Evolutionary conservation across 75 land plant genomes (phyloP), one percentile per base, ranked within the genome.

Genomic region (Pseudotsuga menziesii): DNA sequence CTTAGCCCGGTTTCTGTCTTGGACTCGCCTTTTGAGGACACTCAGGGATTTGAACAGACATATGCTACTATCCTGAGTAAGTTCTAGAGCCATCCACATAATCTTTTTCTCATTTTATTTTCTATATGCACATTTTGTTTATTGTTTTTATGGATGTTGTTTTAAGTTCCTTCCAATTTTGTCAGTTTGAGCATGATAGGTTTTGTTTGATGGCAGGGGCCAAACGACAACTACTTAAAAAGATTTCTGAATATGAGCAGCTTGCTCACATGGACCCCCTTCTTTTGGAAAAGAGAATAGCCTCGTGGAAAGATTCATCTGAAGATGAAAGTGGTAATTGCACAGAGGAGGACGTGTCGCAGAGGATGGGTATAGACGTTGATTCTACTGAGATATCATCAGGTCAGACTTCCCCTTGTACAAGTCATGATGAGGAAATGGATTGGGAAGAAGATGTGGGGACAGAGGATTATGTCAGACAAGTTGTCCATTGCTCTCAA

Each of bases 1-100:
- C 72, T 39, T 6, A 69, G 72, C 20, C 72, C 72, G 1, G 20
- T 69, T 69, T 69, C 72, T 69, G 52, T 69, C n/a, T 41, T 69
- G 23, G 72, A 39, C 52, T 41, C 72, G 0, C 48, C 52, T 29
- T 63, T 63, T 29, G 67, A 63, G 64, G 67, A 29, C 72, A 39
- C 9, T 39, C 48, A n/a, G 0, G 4, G n/a, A 0, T 67, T 35
- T 67, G 52, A 69, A 69, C 12, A 67, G 39, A 67, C 44, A 2
- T 67, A 36, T 36, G 71, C 71, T 35, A 36, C 48, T 17, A 67
- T 67, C 11, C 71, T 36, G 71, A 67, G 71, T 67, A 14, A 39
- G 71, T 67, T 67, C 48, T 39, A 17, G 19, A 20, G n/a, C 52
- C 52, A 58, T 58, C 22, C n/a, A 5, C n/a, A 58, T 1, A 17